Conservation (phyloP, 2,329 filamentous ascomycete genomes). For the Domatiomyces catenatus region DNA sequence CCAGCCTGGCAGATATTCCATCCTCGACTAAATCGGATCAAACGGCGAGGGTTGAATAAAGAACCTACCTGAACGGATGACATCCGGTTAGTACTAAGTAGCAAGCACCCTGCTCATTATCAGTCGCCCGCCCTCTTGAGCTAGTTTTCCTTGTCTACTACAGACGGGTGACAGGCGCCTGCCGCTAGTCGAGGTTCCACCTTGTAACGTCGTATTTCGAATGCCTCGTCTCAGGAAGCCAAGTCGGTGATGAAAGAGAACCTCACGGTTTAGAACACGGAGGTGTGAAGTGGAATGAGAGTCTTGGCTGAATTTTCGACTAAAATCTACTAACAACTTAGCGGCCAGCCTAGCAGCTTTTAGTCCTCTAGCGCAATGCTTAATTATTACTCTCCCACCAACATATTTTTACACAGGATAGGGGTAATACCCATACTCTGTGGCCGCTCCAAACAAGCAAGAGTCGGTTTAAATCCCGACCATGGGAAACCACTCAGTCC, state of each 20-base stretch:
- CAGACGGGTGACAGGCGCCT: neutral
- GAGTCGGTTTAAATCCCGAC: neutral
- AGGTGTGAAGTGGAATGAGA: neutral
- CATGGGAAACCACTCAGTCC: neutral
- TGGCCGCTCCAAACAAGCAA: neutral
- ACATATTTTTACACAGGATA: neutral
- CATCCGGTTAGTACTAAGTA: neutral
- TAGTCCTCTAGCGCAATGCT: no score
- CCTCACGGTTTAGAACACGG: neutral
- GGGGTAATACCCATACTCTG: no score
- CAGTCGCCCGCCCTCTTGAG: neutral
- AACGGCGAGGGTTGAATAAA: neutral
- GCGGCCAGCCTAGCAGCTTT: no score
- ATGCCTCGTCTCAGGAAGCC: neutral
- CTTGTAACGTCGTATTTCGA: neutral
- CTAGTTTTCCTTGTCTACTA: neutral
- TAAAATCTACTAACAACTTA: neutral
- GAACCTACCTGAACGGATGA: neutral
- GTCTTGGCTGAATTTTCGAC: neutral
- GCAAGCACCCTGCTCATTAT: neutral
- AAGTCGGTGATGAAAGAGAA: neutral
- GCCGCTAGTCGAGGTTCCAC: neutral
- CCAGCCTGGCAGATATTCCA: neutral
- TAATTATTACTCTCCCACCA: neutral
- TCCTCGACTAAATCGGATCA: neutral